A percentile compares a stretch with the other conserved stretches of the same genome.
Conservation (phyloP, 2,329 filamentous ascomycete species). For the Talaromyces sp. region DNA sequence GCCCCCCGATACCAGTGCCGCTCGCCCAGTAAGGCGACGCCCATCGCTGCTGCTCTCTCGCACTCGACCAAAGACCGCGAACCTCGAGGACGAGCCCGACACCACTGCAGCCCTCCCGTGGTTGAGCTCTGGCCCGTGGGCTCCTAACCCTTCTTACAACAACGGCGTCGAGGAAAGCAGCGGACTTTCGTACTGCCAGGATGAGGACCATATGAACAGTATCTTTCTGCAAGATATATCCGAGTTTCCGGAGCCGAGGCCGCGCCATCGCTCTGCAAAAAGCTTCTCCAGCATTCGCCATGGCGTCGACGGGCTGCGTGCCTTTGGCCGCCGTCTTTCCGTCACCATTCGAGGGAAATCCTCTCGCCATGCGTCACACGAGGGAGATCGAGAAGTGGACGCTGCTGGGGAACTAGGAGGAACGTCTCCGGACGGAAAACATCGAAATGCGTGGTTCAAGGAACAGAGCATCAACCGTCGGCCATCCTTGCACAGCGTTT, state of each 20-base stretch:
- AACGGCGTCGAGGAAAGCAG: slow-evolving; percentile 6
- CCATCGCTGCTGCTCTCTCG: slow-evolving; percentile 36
- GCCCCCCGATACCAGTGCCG: slow-evolving; percentile 19
- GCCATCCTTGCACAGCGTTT: slow-evolving; percentile 31
- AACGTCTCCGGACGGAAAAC: slow-evolving; percentile 17
- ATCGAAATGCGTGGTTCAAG: slow-evolving; percentile 24
- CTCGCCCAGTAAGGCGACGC: slow-evolving; percentile 28
- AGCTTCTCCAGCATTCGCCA: slow-evolving; percentile 41
- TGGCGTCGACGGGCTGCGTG: slow-evolving; percentile 36
- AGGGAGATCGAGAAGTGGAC: neutral
- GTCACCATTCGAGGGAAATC: slow-evolving; percentile 36
- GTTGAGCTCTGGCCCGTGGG: slow-evolving; percentile 9
- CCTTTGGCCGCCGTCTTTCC: slow-evolving; percentile 37
- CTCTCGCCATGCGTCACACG: slow-evolving; percentile 20
- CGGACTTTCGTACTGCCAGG: slow-evolving; percentile 13
- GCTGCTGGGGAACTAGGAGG: neutral
- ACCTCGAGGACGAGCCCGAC: slow-evolving; percentile 12
- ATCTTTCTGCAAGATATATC: slow-evolving; percentile 29
- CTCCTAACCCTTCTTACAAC: slow-evolving; percentile 5
- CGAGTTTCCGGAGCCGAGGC: slow-evolving; percentile 26
- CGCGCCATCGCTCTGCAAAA: slow-evolving; percentile 33
- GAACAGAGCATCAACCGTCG: slow-evolving; percentile 30
- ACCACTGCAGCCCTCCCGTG: slow-evolving; percentile 9
- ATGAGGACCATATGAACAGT: slow-evolving; percentile 21
- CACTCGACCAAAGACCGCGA: slow-evolving; percentile 34